Evolutionary conservation across 495 filamentous ascomycete genomes (phyloP).

Genomic region (Xylaria scruposa): DNA sequence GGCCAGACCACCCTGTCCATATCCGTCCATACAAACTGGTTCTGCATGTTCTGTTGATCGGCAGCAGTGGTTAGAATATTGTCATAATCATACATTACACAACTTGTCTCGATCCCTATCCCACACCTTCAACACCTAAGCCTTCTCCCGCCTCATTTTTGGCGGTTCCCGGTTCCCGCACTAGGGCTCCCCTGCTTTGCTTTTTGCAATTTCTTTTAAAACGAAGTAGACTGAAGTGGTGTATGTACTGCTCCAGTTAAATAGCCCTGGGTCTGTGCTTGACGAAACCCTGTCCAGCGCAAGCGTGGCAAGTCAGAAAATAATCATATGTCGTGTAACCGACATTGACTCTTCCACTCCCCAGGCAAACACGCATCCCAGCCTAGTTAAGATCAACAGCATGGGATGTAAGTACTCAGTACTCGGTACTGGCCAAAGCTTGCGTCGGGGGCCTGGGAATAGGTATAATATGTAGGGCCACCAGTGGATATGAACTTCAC

Average conservation of each 20-base stretch:
- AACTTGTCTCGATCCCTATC: not conserved
- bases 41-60: no score
- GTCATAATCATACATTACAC: not conserved
- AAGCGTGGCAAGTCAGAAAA: not conserved
- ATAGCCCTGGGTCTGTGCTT: not conserved
- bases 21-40: not conserved
- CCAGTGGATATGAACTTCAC: not conserved
- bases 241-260: no score
- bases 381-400: not conserved
- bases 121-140: not conserved
- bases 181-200: not conserved
- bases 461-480: not conserved
- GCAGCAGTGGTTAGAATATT: no score
- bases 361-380: conserved; percentile 1
- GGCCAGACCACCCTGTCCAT: not conserved
- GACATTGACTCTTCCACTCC: not conserved
- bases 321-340: not conserved
- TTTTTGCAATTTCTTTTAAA: not conserved
- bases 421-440: not conserved
- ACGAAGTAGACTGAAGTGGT: not conserved
- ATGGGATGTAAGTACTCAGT: not conserved
- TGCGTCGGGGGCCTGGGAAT: not conserved
- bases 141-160: not conserved
- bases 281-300: not conserved
- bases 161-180: not conserved